Percentiles rank a stretch among this genome's conserved stretches.
Conservation (phyloP, 2,329 filamentous ascomycete species). For the Apiospora arundinis region DNA sequence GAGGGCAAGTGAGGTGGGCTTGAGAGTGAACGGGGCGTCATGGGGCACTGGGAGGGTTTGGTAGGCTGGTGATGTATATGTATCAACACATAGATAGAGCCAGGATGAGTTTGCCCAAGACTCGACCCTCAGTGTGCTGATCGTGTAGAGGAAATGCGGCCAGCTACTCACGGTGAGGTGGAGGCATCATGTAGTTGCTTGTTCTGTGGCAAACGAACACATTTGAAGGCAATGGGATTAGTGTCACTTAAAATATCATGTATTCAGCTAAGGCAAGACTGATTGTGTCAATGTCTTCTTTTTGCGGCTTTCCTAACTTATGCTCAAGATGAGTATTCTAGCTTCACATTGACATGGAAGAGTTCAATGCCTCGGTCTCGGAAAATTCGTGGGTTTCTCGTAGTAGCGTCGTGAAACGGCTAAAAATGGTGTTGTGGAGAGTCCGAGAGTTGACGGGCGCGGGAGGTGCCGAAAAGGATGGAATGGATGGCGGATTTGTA, state of each 20-base stretch:
- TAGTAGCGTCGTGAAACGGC: slow-evolving; percentile 8
- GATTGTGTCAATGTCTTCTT: too few species aligned
- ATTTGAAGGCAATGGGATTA: background rate
- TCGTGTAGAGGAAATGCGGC: background rate
- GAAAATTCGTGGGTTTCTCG: slow-evolving; percentile 4
- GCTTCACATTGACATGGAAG: too few species aligned
- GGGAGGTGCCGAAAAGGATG: background rate
- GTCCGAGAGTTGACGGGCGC: background rate
- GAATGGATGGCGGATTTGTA: slow-evolving; percentile 4
- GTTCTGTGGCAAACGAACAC: background rate
- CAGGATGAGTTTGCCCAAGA: background rate
- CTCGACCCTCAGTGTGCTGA: background rate
- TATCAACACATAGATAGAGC: too few species aligned
- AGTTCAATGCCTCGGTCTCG: background rate
- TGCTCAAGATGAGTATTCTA: too few species aligned
- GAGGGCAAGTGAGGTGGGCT: background rate
- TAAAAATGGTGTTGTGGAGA: background rate
- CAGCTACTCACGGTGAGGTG: background rate
- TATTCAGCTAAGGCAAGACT: background rate
- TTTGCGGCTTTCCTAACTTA: too few species aligned
- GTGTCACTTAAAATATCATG: background rate
- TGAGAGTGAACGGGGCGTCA: background rate
- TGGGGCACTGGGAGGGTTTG: background rate
- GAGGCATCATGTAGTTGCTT: background rate
- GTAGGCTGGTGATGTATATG: background rate